Evolutionary conservation across 23 red algal genomes (phyloP), one percentile per base, ranked within the genome.

Genomic region (Chondrus crispus): DNA sequence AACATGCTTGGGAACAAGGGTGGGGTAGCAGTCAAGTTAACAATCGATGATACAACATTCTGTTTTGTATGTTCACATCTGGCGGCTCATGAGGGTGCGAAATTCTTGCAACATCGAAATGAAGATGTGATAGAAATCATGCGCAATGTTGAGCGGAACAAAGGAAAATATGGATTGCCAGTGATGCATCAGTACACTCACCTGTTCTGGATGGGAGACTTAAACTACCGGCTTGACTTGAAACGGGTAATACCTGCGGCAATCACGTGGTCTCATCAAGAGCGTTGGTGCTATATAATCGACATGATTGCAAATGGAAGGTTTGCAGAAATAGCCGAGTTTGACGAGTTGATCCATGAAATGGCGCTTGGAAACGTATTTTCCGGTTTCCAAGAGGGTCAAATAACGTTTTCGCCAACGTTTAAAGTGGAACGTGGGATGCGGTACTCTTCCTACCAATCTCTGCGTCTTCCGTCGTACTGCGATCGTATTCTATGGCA

Each of bases 191-290:
- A 88, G 44, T 87, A 45, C 30, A 24, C 62, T 45, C 92, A 94
- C 55, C 38, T 99, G 16, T 95, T 99, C 80, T 96, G 94, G 88
- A 68, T 99, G 26, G 97, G 97, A 36, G 97, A 99, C 85, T 54
- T 99, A 10, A 99, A 99, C 85, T 99, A 99, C 77, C 64, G 97
- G 22, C 52, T 99, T 54, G 95, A 95, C 82, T 40, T 96, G 39
- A 35, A 51, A 33, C 82, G 84, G 38, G 85, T 90, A 29, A 40
- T 94, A 12, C 92, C 92, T 9, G 82, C 28, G 29, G 92, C 80
- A 43, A 69, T 44, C 19, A 81, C 82, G 24, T 94, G 90, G 90
- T 80, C 80, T 22, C 90, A 81, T 45, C 82, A 87, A 44, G 14
- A 52, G 45, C 71, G 78, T 69, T 47, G 81, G 53, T 38, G 49